These are phyloP conservation scores for Eucalyptus grandis DNA, from an alignment of 345 rosid species.

Conservation along the genomic window DNA sequence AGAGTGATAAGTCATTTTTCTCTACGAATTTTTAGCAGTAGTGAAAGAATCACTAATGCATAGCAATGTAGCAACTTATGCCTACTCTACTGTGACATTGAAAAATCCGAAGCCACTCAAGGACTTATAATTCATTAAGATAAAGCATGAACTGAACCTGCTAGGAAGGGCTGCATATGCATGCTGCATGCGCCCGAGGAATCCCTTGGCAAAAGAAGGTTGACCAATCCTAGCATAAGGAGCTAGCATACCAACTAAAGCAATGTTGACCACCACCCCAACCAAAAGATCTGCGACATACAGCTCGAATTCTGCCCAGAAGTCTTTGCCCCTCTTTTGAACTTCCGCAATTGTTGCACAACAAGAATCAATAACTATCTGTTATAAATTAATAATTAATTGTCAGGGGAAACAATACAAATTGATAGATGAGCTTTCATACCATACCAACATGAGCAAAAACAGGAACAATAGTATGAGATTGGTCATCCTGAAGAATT, in stretches of 20 bases:
- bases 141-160: slow-evolving; percentile 27
- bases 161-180: slow-evolving; percentile 95
- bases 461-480: background rate
- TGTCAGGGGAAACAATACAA: background rate
- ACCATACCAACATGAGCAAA: background rate
- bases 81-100: background rate
- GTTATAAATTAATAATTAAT: background rate
- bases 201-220: slow-evolving; percentile 50
- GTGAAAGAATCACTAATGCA: background rate
- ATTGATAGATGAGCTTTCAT: background rate
- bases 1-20: background rate
- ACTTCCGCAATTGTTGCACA: slow-evolving; percentile 95
- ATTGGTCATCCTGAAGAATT: background rate
- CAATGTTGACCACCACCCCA: slow-evolving; percentile 73
- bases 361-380: slow-evolving; percentile 87
- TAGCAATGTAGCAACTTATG: background rate
- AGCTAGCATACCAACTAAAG: slow-evolving; percentile 91
- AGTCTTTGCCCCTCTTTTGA: slow-evolving; percentile 83
- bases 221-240: slow-evolving; percentile 84
- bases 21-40: background rate
- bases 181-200: slow-evolving; percentile 41
- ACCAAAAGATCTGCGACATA: slow-evolving; percentile 88
- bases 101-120: background rate
- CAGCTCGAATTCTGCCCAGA: slow-evolving; percentile 92
- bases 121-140: background rate